Base-by-base conservation (phyloP, 805 yeast species). In the Kurtzmaniella cleridarum region DNA sequence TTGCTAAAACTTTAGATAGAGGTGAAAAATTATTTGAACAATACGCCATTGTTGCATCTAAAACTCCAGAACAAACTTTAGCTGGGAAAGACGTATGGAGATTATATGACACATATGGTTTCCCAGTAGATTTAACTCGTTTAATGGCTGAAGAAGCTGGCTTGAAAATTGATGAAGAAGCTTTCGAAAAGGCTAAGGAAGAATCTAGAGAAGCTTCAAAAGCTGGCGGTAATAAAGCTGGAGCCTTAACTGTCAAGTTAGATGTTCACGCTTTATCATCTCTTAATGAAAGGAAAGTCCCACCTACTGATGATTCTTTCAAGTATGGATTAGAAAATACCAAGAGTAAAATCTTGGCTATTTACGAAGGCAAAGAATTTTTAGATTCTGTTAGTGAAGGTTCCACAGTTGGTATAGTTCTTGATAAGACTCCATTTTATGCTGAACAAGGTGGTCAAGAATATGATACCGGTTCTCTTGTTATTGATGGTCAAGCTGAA, bases 371-470 rank as follows among this genome's bases (percentile, higher is more conserved):
- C 30, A 64, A 74, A 32, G 62, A 69, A 27, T 87, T 89, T 50
- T 79, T 78, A 36, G 66, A 73, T 33, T 49, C 69, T 8, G 63
- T 73, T 26, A 24, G 31, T 2, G 33, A 68, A 20, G 57, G 51
- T 26, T 49, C 54, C 38, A 88, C 85, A 59, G 66, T 74, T 49
- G 99, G 99, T 60, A 64, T 93, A 38, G 60, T 93, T 36, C 72
- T 93, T 43, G 95, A 93, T 60, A 84, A 79, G 62, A 87, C 98
- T 18, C 93, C 95, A 61, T 88, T 93, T 66, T 93, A 93, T 58
- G 98, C 98, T 36, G 99, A 93, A 70, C 95, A 87, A 66, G 99
- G 99, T 79, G 99, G 99, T 57, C 99, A 93, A 73, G 97, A 89
- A 64, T 84, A 75, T 57, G 99, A 93, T 61, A 84, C 95, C 32